Conservation (phyloP, 441 rosid species). For the Mallotus repandus region DNA sequence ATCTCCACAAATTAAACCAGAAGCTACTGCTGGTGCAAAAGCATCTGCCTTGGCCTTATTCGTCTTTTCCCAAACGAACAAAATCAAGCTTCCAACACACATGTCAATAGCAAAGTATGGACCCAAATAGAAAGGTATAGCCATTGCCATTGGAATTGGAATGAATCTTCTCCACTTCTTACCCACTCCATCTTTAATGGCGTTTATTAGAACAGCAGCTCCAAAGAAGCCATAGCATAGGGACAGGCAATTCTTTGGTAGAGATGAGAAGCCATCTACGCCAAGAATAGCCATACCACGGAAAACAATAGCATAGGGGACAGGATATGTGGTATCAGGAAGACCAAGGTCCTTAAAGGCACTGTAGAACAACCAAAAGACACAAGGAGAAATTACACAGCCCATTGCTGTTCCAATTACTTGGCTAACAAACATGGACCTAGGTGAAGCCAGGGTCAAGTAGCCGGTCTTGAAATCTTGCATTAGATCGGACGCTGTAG, state of each 20-base stretch:
- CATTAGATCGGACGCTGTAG: slow-evolving; percentile 20
- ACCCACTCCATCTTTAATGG: slow-evolving; percentile 1
- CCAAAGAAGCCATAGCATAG: slow-evolving; percentile 19
- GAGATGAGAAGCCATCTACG: slow-evolving; percentile 15
- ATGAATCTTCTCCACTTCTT: slow-evolving; percentile 18
- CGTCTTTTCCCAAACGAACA: slow-evolving; percentile 17
- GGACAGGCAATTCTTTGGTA: slow-evolving; percentile 19
- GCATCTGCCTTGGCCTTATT: slow-evolving; percentile 19
- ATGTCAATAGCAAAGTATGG: slow-evolving; percentile 18
- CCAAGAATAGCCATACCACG: slow-evolving; percentile 20
- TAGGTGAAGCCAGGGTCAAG: slow-evolving; percentile 12
- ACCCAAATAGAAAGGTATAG: slow-evolving; percentile 20
- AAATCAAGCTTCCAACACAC: slow-evolving; percentile 21
- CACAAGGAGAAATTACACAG: slow-evolving; percentile 16
- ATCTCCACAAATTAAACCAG: slow-evolving; percentile 23
- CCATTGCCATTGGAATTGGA: slow-evolving; percentile 24
- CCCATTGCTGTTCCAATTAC: slow-evolving; percentile 21
- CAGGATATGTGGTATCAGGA: slow-evolving; percentile 16
- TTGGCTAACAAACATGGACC: slow-evolving; percentile 22
- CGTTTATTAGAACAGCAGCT: slow-evolving; percentile 6
- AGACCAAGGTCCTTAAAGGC: slow-evolving; percentile 15
- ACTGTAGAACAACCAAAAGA: slow-evolving; percentile 17
- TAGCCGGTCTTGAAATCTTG: slow-evolving; percentile 21
- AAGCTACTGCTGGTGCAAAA: slow-evolving; percentile 22
- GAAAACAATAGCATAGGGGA: slow-evolving; percentile 13